Conservation (phyloP, 352 stramenopile species). For the Paralagenidium karlingii region DNA sequence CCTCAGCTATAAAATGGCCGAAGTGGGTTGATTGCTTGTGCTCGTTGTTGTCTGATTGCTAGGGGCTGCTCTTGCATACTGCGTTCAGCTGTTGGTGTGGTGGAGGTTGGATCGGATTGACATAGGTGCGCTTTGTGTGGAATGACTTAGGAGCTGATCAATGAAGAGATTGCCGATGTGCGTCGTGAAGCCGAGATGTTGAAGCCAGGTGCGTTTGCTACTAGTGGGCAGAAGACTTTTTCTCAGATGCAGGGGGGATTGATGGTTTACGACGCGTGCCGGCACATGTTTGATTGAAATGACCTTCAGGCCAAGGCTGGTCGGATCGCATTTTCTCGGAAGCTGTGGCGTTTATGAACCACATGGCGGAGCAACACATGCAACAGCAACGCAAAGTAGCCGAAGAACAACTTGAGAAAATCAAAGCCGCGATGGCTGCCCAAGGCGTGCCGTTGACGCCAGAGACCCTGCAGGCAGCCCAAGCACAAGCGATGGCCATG, state of each 20-base stretch:
- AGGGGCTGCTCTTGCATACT: background rate
- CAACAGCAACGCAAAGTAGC: slow-evolving; percentile 55
- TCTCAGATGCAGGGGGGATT: no score
- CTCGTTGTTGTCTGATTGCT: background rate
- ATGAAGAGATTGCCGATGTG: slow-evolving; percentile 79
- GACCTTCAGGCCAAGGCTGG: slow-evolving; percentile 52
- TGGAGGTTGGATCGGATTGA: background rate
- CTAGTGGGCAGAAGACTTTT: no score
- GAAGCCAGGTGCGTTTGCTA: slow-evolving; percentile 40
- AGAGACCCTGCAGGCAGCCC: no score
- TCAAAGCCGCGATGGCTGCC: slow-evolving; percentile 38
- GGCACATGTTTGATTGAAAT: background rate
- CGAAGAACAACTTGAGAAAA: slow-evolving; percentile 57
- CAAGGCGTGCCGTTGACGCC: slow-evolving; percentile 19
- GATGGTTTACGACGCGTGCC: background rate
- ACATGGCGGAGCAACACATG: slow-evolving; percentile 80
- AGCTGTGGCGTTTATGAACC: slow-evolving; percentile 83
- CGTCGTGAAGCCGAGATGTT: slow-evolving; percentile 66
- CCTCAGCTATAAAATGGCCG: slow-evolving; percentile 78
- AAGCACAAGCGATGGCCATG: slow-evolving; percentile 24
- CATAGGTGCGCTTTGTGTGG: background rate
- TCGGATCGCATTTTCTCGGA: slow-evolving; percentile 81
- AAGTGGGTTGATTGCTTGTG: slow-evolving; percentile 14
- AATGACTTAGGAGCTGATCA: slow-evolving; percentile 49
- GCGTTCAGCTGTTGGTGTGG: background rate